Percentiles rank a stretch among this genome's conserved stretches.
phyloP scores from a whole-genome alignment of 2,329 filamentous ascomycete genomes.

The Claviceps fusiformis region DNA sequence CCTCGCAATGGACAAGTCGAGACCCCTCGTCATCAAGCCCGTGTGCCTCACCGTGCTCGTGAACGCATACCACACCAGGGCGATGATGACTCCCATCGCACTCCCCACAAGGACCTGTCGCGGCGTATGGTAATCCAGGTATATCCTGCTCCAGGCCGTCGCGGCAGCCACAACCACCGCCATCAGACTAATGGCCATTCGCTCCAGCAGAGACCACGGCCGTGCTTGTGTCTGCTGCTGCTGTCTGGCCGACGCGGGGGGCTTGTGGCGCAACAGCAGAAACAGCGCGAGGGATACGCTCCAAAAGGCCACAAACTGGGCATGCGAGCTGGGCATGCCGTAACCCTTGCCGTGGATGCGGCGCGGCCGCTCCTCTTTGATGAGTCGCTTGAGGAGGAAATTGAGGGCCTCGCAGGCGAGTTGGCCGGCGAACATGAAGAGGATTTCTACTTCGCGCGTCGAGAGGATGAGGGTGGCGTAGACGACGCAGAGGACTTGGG shows the following conservation, averaged over 20 bases:
- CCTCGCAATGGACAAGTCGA: slow-evolving; percentile 52
- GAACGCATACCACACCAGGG: slow-evolving; percentile 63
- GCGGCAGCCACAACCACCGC: slow-evolving; percentile 47
- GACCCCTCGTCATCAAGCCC: slow-evolving; percentile 58
- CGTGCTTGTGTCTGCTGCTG: slow-evolving; percentile 8
- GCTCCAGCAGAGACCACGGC: slow-evolving; percentile 48
- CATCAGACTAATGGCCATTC: slow-evolving; percentile 38
- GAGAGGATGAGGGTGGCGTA: slow-evolving; percentile 87
- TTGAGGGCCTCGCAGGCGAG: slow-evolving; percentile 85
- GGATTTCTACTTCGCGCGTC: slow-evolving; percentile 78
- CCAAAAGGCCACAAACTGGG: slow-evolving; percentile 91
- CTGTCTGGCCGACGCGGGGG: slow-evolving; percentile 20
- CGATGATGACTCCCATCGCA: slow-evolving; percentile 55
- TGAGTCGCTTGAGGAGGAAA: slow-evolving; percentile 74
- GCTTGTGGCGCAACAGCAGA: slow-evolving; percentile 65
- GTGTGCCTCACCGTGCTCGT: slow-evolving; percentile 52
- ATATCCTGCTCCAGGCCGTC: slow-evolving; percentile 74
- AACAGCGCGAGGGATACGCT: slow-evolving; percentile 73
- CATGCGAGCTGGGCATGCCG: slow-evolving; percentile 90
- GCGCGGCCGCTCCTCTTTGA: slow-evolving; percentile 80
- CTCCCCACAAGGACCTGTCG: slow-evolving; percentile 77
- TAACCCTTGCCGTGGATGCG: slow-evolving; percentile 87
- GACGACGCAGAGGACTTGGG: slow-evolving; percentile 78
- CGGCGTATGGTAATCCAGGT: slow-evolving; percentile 83
- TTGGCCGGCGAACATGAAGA: slow-evolving; percentile 84